A percentile compares a stretch with the other conserved stretches of the same genome.
phyloP scores from a whole-genome alignment of 345 rosid genomes.

The Gossypium rotundifolium region DNA sequence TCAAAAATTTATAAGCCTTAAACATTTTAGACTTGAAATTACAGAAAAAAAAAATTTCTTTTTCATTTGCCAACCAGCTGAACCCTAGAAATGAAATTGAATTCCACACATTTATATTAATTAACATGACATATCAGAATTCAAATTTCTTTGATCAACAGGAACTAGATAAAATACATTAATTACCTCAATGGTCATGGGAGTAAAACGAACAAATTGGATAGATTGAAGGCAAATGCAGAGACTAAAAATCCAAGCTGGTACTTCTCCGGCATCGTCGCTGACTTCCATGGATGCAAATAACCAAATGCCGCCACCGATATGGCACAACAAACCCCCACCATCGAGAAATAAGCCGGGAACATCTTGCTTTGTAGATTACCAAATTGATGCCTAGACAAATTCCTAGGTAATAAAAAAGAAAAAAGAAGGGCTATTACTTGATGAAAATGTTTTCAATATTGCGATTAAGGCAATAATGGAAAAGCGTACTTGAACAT shows the following conservation, averaged over 20 bases:
- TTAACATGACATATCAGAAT: background rate
- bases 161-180: background rate
- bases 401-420: conserved; percentile 38
- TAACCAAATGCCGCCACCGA: conserved; percentile 71
- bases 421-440: background rate
- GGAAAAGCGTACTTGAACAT: conserved; percentile 74
- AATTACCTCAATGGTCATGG: conserved; percentile 89
- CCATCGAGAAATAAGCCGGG: conserved; percentile 83
- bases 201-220: conserved; percentile 81
- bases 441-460: background rate
- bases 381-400: conserved; percentile 95
- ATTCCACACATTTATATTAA: too few relatives aligned
- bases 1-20: background rate
- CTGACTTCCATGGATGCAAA: conserved; percentile 85
- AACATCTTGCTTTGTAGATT: conserved; percentile 95
- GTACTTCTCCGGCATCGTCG: conserved; percentile 66
- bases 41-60: background rate
- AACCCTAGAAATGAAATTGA: background rate
- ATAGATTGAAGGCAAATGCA: conserved; percentile 73
- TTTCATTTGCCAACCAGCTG: background rate
- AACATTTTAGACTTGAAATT: background rate
- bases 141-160: background rate
- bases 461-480: background rate
- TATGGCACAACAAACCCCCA: conserved; percentile 71
- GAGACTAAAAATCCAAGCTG: conserved; percentile 84